Conservation (phyloP, 225 moss, liverwort and hornwort genomes). For the Pleurozium schreberi region DNA sequence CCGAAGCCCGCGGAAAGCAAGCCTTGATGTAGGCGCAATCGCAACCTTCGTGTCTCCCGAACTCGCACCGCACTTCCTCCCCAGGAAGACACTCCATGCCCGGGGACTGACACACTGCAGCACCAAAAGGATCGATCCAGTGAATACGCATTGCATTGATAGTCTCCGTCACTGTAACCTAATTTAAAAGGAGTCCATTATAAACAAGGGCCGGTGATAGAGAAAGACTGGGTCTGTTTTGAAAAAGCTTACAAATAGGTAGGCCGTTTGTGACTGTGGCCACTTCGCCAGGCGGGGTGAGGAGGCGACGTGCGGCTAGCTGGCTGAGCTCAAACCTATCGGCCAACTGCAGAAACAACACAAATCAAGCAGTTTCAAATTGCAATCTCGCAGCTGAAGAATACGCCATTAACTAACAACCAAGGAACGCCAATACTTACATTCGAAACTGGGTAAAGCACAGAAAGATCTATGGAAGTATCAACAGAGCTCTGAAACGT, state of each 20-base stretch:
- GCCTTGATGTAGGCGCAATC: conserved; percentile 28
- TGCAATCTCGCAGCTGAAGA: background rate
- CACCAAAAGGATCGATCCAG: background rate
- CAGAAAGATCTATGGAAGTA: background rate
- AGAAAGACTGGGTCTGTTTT: too few relatives aligned
- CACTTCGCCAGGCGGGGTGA: conserved; percentile 12
- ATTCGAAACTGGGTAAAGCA: background rate
- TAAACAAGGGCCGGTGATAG: background rate
- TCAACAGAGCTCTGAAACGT: background rate
- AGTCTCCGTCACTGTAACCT: background rate
- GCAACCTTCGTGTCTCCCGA: conserved; percentile 30
- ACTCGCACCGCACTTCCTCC: conserved; percentile 31
- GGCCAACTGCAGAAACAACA: conserved; percentile 8
- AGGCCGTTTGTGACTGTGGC: background rate
- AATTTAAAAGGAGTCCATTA: background rate
- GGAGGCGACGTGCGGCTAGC: conserved; percentile 12
- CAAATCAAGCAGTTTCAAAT: too few relatives aligned
- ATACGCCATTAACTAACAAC: background rate
- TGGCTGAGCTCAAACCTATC: conserved; percentile 22
- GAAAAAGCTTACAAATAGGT: background rate
- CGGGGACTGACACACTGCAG: conserved; percentile 25
- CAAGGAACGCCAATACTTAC: background rate
- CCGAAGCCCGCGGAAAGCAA: conserved; percentile 34
- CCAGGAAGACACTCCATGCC: conserved; percentile 27
- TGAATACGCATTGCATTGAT: background rate